These are phyloP conservation scores for Tuber umbilicatum DNA, from an alignment of 495 filamentous ascomycete species.

Conservation along the genomic window DNA sequence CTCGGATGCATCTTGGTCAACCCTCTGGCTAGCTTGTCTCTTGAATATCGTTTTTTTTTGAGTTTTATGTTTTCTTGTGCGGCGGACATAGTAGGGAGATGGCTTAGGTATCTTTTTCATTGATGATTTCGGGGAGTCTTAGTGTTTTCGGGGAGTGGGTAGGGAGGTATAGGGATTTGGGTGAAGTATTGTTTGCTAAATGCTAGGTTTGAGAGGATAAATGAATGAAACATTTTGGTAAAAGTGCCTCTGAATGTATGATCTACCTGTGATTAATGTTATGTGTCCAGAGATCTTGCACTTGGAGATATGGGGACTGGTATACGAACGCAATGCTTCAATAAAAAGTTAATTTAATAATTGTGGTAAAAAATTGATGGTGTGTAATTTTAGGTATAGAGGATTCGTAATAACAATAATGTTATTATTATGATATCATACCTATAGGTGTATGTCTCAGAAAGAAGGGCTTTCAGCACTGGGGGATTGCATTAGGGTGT, in stretches of 20 bases:
- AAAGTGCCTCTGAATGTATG: background rate
- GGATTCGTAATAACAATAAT: too few relatives aligned
- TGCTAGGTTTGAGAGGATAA: background rate
- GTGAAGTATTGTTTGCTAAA: background rate
- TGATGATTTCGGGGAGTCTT: background rate
- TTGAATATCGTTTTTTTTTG: background rate
- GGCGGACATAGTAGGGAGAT: background rate
- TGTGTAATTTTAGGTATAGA: background rate
- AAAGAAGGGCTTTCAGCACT: background rate
- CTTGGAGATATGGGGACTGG: background rate
- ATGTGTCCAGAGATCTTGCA: background rate
- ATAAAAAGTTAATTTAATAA: too few relatives aligned
- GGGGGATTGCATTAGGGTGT: background rate
- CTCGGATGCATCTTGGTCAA: background rate
- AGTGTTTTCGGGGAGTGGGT: background rate
- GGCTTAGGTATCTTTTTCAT: background rate
- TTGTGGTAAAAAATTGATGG: background rate
- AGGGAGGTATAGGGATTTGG: background rate
- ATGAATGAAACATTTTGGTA: background rate
- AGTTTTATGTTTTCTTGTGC: background rate
- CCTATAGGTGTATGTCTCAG: background rate
- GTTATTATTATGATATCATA: too few relatives aligned
- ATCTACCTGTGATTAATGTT: background rate
- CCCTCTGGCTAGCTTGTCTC: background rate
- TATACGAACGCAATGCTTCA: background rate